Evolutionary conservation across 2,329 filamentous ascomycete genomes (phyloP).

Genomic region (Penicillium concentricum): DNA sequence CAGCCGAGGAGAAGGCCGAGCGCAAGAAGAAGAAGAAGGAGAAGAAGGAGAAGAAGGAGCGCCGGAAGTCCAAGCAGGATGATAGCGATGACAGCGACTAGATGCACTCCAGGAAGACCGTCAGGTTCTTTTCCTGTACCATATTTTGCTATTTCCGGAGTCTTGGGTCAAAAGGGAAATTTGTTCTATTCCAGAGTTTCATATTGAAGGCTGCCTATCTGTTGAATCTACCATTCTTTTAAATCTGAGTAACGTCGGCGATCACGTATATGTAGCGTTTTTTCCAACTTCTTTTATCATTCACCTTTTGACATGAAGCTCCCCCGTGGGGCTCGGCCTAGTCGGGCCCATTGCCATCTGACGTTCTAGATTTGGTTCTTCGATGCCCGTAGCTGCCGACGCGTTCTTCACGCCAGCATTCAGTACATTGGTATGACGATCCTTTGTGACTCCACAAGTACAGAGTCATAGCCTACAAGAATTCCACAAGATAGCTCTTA

Average conservation of each 20-base stretch:
- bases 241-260: neutral
- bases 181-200: conserved; percentile 29
- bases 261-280: neutral
- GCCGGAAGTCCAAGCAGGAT: conserved; percentile 81
- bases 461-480: too few relatives aligned
- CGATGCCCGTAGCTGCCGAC: too few relatives aligned
- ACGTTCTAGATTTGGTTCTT: too few relatives aligned
- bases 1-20: conserved; percentile 48
- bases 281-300: too few relatives aligned
- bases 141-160: conserved; percentile 41
- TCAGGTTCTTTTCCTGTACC: conserved; percentile 39
- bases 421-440: too few relatives aligned
- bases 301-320: too few relatives aligned
- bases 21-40: conserved; percentile 54
- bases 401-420: too few relatives aligned
- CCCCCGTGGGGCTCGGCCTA: too few relatives aligned
- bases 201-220: conserved; percentile 21
- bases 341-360: too few relatives aligned
- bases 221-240: conserved; percentile 9
- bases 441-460: too few relatives aligned
- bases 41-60: conserved; percentile 59
- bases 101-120: conserved; percentile 28
- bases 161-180: conserved; percentile 41
- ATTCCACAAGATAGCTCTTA: too few relatives aligned
- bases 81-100: conserved; percentile 58